Base-by-base conservation (phyloP, 2,329 filamentous ascomycete species). In the Aspergillus tubingensis region DNA sequence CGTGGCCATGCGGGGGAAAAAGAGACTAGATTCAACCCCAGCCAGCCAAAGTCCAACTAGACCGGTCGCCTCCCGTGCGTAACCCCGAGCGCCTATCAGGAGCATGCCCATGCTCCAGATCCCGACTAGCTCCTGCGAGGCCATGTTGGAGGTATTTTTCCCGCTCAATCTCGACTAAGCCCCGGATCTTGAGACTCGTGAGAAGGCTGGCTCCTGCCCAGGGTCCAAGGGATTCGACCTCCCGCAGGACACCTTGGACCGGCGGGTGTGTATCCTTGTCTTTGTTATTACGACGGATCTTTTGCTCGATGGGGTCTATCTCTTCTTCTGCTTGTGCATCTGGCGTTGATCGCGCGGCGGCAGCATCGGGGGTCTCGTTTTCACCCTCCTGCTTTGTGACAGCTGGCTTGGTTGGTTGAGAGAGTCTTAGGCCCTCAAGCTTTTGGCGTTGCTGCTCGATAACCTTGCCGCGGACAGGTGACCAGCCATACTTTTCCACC, bases 401-500 rank as follows among this genome's bases (percentile, higher is more conserved):
- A 10, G 50, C 6, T 11, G 13, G 21, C 7, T 8, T 17, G n/a
- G 43, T 8, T 52, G 67, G 68, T 50, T 68, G 63, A 17, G 66
- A 71, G 13, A 73, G 62, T 44, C 67, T 75, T 23, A 78, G 63
- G 19, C 71, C 64, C 44, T 74, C 67, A n/a, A 85, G 73, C 60
- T 84, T 79, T 10, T 86, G 68, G 47, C 71, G 64, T 59, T 72
- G 69, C 52, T 77, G 75, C 36, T 81, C 86, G 3, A 86, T 84
- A 1, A 84, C 88, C 66, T 89, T 90, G 38, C 89, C 92, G 47
- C 84, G 83, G 1, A 96, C 87, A 0, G 86, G 82, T 67, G 91
- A 87, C 92, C 94, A 98, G 6, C 91, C 91, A 63, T 87, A 81
- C 48, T 83, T 79, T 15, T 87, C 80, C 5, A 95, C 82, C 0